Conservation (phyloP, 768 basidiomycete species). For the Leucocoprinus leucothites region DNA sequence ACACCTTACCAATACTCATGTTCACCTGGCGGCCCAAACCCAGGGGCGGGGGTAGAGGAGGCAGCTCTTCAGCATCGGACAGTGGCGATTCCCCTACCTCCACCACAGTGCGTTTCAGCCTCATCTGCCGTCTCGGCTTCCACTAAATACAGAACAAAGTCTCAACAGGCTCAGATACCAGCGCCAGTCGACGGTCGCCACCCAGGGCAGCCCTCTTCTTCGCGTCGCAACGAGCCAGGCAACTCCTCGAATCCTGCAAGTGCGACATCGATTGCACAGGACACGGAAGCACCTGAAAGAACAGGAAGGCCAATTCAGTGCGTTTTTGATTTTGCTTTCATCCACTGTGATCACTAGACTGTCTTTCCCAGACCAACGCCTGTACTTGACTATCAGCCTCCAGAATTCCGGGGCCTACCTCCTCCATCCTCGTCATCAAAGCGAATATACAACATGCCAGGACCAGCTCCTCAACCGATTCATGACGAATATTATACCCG, state of each 20-base stretch:
- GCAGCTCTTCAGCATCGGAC: constrained; percentile 10
- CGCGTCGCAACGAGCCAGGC: constrained; percentile 4
- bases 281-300: background rate
- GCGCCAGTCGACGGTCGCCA: background rate
- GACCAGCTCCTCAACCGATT: background rate
- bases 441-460: constrained; percentile 10
- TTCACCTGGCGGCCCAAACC: constrained; percentile 1
- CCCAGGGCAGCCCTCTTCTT: constrained; percentile 4
- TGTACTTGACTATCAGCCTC: constrained; percentile 9
- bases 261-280: background rate
- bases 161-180: constrained; percentile 2
- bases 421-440: constrained; percentile 9
- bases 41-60: background rate
- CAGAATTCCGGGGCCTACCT: constrained; percentile 4
- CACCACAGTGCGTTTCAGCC: background rate
- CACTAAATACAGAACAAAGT: background rate
- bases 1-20: background rate
- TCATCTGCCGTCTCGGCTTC: background rate
- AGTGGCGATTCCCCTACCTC: constrained; percentile 12
- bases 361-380: background rate
- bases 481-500: constrained; percentile 34
- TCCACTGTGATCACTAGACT: background rate
- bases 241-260: background rate
- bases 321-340: background rate
- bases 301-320: constrained; percentile 5